These are phyloP conservation scores for Andalucia godoyi DNA, from an alignment of 78 protist genomes.

Conservation along the genomic window DNA sequence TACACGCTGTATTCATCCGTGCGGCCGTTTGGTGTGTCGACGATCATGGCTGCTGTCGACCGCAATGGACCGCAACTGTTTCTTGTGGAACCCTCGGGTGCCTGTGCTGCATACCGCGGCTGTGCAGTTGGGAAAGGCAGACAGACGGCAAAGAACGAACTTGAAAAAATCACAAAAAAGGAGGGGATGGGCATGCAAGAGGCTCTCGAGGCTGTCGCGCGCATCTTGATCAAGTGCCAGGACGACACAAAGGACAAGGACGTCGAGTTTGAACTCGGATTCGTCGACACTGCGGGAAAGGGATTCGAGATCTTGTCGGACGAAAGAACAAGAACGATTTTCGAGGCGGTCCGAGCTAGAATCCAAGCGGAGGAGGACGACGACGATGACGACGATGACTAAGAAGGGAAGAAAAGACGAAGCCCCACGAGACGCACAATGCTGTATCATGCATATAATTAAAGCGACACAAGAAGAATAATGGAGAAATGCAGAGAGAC, in stretches of 20 bases:
- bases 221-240: slow-evolving; percentile 73
- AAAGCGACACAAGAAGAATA: too few relatives aligned
- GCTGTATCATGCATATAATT: too few relatives aligned
- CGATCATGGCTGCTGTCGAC: slow-evolving; percentile 55
- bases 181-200: slow-evolving; percentile 52
- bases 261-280: slow-evolving; percentile 83
- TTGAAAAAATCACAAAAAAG: slow-evolving; percentile 74
- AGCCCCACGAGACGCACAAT: too few relatives aligned
- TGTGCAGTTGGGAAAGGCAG: slow-evolving; percentile 82
- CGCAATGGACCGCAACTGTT: slow-evolving; percentile 76
- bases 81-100: slow-evolving; percentile 90
- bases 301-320: not conserved
- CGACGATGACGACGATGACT: slow-evolving; percentile 2
- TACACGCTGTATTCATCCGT: slow-evolving; percentile 67
- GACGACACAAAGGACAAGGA: slow-evolving; percentile 90
- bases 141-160: slow-evolving; percentile 82
- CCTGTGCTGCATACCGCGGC: slow-evolving; percentile 49
- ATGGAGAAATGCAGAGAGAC: too few relatives aligned
- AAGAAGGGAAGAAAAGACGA: not conserved
- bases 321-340: slow-evolving; percentile 13
- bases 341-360: not conserved
- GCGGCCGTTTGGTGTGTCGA: slow-evolving; percentile 93
- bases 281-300: slow-evolving; percentile 65
- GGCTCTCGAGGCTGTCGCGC: slow-evolving; percentile 74
- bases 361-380: slow-evolving; percentile 1